Evolutionary conservation across 176 grass and related monocot genomes (phyloP).

Genomic region (Raddia distichophylla): DNA sequence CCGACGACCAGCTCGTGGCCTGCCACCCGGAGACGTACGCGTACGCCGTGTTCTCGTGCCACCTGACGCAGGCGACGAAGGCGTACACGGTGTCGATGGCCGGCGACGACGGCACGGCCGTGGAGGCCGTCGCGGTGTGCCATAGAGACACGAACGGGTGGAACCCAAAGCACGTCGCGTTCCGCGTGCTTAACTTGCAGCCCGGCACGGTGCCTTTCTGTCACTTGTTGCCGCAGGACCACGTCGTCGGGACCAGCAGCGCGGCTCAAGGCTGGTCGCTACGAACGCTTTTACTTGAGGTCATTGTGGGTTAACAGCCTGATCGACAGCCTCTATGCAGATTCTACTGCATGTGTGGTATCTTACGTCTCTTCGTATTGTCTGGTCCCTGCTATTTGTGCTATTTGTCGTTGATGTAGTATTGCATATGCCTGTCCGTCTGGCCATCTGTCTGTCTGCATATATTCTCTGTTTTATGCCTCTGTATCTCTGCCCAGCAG

Average conservation of each 20-base stretch:
- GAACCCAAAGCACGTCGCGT: conserved; percentile 83
- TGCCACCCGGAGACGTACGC: conserved; percentile 82
- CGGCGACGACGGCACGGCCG: conserved; percentile 59
- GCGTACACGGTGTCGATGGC: conserved; percentile 76
- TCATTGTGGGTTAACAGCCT: too few relatives aligned
- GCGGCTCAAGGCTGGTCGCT: conserved; percentile 27
- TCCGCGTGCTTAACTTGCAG: conserved; percentile 75
- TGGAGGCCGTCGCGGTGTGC: conserved; percentile 75
- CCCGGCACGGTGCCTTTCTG: conserved; percentile 78
- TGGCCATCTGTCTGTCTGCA: too few relatives aligned
- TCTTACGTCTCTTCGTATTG: too few relatives aligned
- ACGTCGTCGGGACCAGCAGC: conserved; percentile 72
- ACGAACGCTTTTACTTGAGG: too few relatives aligned
- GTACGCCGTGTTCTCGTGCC: conserved; percentile 88
- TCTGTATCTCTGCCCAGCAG: too few relatives aligned
- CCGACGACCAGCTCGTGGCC: conserved; percentile 44
- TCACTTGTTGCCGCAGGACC: conserved; percentile 83
- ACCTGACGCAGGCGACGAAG: conserved; percentile 57
- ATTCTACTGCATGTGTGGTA: too few relatives aligned
- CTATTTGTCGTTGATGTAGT: too few relatives aligned
- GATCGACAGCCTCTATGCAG: too few relatives aligned
- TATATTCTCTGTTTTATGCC: too few relatives aligned
- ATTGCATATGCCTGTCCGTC: too few relatives aligned
- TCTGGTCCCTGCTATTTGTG: too few relatives aligned
- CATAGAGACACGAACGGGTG: conserved; percentile 74